phyloP scores from a whole-genome alignment of 1,284 basidiomycete species.

The Taiwanofungus camphoratus region DNA sequence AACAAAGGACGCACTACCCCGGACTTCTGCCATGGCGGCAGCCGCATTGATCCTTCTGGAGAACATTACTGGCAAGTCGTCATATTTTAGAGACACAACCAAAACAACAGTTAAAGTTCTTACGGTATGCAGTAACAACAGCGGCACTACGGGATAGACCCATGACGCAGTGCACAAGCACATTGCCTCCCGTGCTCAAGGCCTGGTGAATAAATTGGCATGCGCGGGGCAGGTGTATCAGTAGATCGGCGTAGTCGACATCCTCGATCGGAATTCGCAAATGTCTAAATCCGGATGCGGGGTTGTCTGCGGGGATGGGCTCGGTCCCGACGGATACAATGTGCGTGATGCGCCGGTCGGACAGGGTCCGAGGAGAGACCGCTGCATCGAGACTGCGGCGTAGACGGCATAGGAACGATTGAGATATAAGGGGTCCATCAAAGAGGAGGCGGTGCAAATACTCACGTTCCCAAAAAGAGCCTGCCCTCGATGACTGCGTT shows the following conservation, averaged over 20 bases:
- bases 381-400: conserved; percentile 60
- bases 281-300: conserved; percentile 66
- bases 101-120: conserved; percentile 22
- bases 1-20: conserved; percentile 42
- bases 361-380: conserved; percentile 64
- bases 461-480: conserved; percentile 75
- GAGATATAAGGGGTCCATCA: conserved; percentile 10
- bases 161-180: conserved; percentile 82
- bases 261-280: conserved; percentile 73
- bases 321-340: conserved; percentile 72
- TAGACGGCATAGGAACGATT: conserved; percentile 15
- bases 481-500: conserved; percentile 62
- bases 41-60: conserved; percentile 50
- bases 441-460: conserved; percentile 23
- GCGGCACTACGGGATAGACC: conserved; percentile 80
- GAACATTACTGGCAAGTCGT: conserved; percentile 60
- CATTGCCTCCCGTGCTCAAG: conserved; percentile 57
- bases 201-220: conserved; percentile 79
- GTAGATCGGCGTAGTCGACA: conserved; percentile 77
- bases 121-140: conserved; percentile 78
- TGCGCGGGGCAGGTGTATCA: conserved; percentile 71
- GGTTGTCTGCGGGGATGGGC: conserved; percentile 66
- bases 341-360: conserved; percentile 71
- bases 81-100: conserved; percentile 2
- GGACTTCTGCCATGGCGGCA: conserved; percentile 56